A percentile compares a stretch with the other conserved stretches of the same genome.
These are phyloP conservation scores for Boletus huronensis DNA, from an alignment of 768 basidiomycete species.

Conservation along the genomic window DNA sequence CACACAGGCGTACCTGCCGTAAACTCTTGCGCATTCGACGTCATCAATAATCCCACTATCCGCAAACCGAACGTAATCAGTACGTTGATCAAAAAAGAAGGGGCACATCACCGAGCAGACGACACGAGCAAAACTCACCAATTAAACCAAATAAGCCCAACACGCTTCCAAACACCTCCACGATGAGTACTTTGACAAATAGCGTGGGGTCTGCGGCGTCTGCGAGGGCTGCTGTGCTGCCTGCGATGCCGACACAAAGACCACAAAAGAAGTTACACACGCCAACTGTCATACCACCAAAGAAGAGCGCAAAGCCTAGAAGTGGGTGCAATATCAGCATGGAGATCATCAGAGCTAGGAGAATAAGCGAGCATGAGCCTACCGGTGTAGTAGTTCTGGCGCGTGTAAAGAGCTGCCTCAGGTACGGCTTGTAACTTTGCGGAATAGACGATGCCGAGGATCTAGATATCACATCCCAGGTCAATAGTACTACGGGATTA, in stretches of 20 bases:
- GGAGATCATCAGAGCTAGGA: not conserved
- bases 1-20: slow-evolving; percentile 33
- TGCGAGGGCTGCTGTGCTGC: slow-evolving; percentile 90
- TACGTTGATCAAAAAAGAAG: not conserved
- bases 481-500: not conserved
- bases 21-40: slow-evolving; percentile 63
- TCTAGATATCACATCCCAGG: slow-evolving; percentile 40
- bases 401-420: slow-evolving; percentile 71
- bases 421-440: slow-evolving; percentile 65
- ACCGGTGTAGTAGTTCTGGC: slow-evolving; percentile 92
- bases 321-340: not conserved
- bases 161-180: slow-evolving; percentile 92
- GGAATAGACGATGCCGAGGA: slow-evolving; percentile 95
- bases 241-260: slow-evolving; percentile 89
- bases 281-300: slow-evolving; percentile 94
- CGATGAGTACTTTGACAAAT: slow-evolving; percentile 95
- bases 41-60: slow-evolving; percentile 79
- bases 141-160: slow-evolving; percentile 92
- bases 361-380: not conserved
- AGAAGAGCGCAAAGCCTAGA: slow-evolving; percentile 88
- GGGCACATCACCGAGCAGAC: not conserved
- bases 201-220: slow-evolving; percentile 93
- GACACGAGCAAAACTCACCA: slow-evolving; percentile 48
- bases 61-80: not conserved
- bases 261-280: slow-evolving; percentile 94